Percentiles rank a stretch among this genome's conserved stretches.
Conservation (phyloP, 148 eudicot genomes). For the Beta vulgaris region DNA sequence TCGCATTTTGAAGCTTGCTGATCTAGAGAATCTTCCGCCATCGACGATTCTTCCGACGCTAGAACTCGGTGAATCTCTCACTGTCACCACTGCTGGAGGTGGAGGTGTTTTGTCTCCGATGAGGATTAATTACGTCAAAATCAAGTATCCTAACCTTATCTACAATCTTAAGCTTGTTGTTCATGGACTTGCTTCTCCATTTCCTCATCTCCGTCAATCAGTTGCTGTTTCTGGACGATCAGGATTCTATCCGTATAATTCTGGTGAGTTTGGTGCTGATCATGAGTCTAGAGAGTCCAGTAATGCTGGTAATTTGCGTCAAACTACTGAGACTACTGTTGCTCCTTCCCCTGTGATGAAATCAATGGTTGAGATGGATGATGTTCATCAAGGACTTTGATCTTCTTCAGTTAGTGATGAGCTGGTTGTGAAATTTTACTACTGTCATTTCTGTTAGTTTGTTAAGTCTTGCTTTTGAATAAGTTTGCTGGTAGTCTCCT, state of each 20-base stretch:
- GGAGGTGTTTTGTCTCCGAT: conserved; percentile 50
- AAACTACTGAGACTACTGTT: conserved; percentile 2
- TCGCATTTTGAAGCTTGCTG: conserved; percentile 42
- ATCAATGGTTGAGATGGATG: conserved; percentile 39
- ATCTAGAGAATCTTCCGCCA: conserved; percentile 46
- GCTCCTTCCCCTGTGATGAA: conserved; percentile 17
- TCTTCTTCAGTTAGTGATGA: too few relatives aligned
- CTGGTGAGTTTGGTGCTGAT: conserved; percentile 16
- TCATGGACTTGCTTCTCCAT: conserved; percentile 63
- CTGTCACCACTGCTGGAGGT: conserved; percentile 54
- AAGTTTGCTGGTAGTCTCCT: too few relatives aligned
- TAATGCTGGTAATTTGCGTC: conserved; percentile 1
- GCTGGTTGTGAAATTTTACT: too few relatives aligned
- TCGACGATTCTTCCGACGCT: conserved; percentile 57
- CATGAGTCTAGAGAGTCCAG: conserved; percentile 10
- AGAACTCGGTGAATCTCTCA: conserved; percentile 43
- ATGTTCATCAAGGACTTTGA: conserved; percentile 44
- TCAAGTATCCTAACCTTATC: conserved; percentile 55
- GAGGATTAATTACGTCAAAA: conserved; percentile 67
- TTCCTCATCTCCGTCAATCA: conserved; percentile 51
- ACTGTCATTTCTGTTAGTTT: too few relatives aligned
- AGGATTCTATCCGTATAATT: not conserved
- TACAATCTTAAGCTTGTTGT: conserved; percentile 63
- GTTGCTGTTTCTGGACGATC: conserved; percentile 14
- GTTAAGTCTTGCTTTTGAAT: too few relatives aligned